Conservation (phyloP, 1,284 basidiomycete species). For the Rhodotorula sp. region DNA sequence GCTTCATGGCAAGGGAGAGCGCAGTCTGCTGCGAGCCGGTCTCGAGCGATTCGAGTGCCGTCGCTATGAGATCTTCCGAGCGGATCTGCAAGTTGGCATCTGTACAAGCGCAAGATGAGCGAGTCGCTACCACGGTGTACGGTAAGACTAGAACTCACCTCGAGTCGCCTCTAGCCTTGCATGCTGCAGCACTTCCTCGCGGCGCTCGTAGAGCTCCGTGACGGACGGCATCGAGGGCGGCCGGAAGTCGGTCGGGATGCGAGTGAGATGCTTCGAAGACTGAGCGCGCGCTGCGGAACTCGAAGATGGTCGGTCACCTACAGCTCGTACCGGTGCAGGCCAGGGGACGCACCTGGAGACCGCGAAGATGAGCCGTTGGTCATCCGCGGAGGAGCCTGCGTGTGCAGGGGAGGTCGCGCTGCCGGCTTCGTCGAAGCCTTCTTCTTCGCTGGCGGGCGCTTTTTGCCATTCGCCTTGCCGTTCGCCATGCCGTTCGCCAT, state of each 20-base stretch:
- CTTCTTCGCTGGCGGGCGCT: not conserved
- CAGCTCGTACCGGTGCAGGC: too few relatives aligned
- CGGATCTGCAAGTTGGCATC: conserved; percentile 6
- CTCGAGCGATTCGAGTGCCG: conserved; percentile 3
- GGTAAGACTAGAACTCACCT: not conserved
- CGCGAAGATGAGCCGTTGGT: too few relatives aligned
- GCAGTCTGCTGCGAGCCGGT: conserved; percentile 9
- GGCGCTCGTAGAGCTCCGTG: not conserved
- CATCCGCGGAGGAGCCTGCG: not conserved
- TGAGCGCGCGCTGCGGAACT: not conserved
- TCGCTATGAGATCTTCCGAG: conserved; percentile 5
- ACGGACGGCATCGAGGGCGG: conserved; percentile 7
- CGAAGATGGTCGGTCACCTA: not conserved
- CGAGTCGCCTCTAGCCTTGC: not conserved
- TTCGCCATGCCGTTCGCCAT: not conserved
- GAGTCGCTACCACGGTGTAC: not conserved
- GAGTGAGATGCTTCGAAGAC: not conserved
- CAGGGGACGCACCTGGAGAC: not conserved
- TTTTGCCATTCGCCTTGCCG: not conserved
- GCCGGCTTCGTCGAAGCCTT: not conserved
- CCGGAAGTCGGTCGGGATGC: not conserved
- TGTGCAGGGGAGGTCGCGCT: too few relatives aligned
- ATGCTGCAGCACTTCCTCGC: not conserved
- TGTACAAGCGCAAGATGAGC: not conserved
- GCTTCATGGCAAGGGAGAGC: conserved; percentile 23